Conservation (phyloP, 2,329 filamentous ascomycete genomes). For the Pseudogymnoascus sp. region DNA sequence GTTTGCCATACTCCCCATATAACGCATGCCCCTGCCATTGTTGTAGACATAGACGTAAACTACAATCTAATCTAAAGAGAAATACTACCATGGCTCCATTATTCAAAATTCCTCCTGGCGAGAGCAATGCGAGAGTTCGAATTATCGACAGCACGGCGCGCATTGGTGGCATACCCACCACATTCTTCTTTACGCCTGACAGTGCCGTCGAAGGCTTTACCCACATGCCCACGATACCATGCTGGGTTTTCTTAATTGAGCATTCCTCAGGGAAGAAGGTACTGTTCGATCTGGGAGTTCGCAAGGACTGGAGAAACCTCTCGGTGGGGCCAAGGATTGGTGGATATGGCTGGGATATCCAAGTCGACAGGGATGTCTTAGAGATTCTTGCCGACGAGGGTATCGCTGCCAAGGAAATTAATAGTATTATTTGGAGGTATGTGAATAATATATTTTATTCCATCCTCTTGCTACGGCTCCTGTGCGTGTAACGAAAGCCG, state of each 20-base stretch:
- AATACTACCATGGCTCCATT: background rate
- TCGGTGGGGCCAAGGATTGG: constrained; percentile 28
- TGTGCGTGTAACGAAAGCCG: background rate
- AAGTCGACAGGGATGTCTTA: constrained; percentile 37
- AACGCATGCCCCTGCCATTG: no score
- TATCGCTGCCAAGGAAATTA: constrained; percentile 29
- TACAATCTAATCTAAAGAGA: no score
- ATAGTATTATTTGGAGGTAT: constrained; percentile 30
- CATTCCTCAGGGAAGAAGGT: constrained; percentile 11
- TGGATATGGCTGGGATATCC: constrained; percentile 30
- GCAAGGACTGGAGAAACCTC: constrained; percentile 37
- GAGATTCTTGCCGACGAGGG: constrained; percentile 36
- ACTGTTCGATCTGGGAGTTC: constrained; percentile 26
- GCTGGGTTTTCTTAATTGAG: background rate
- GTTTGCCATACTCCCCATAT: no score
- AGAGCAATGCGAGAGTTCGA: constrained; percentile 26
- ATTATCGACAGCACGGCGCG: constrained; percentile 30
- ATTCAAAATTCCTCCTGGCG: constrained; percentile 26
- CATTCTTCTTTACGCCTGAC: constrained; percentile 20
- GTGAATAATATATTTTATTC: background rate
- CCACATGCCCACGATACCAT: background rate
- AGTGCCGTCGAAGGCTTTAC: constrained; percentile 5
- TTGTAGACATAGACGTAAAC: no score
- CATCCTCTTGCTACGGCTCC: background rate
- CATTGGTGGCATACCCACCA: constrained; percentile 20